Conservation (phyloP, 108 stramenopile genomes). For the Nitzschia sp. region DNA sequence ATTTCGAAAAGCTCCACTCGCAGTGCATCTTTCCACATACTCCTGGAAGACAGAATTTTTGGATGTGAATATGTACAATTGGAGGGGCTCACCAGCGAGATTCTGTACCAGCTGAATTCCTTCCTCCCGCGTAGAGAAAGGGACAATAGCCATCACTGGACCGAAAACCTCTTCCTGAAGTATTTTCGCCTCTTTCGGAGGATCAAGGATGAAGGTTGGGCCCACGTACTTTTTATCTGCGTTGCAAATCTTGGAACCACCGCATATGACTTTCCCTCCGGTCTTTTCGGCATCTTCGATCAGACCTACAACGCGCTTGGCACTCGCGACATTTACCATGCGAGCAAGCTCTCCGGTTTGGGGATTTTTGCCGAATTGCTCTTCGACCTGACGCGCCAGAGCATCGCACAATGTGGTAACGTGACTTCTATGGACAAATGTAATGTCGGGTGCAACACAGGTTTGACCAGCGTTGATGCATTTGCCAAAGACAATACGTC, state of each 20-base stretch:
- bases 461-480: slow-evolving; percentile 85
- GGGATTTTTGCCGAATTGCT: slow-evolving; percentile 35
- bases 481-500: slow-evolving; percentile 72
- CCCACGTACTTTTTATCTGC: slow-evolving; percentile 43
- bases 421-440: slow-evolving; percentile 29
- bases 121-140: slow-evolving; percentile 50
- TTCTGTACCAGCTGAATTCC: slow-evolving; percentile 52
- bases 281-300: slow-evolving; percentile 43
- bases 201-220: slow-evolving; percentile 67
- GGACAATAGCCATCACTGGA: slow-evolving; percentile 78
- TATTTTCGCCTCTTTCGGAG: slow-evolving; percentile 41
- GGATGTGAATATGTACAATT: slow-evolving; percentile 75
- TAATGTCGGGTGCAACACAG: slow-evolving; percentile 72
- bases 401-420: background rate
- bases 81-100: slow-evolving; percentile 57
- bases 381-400: slow-evolving; percentile 7
- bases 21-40: slow-evolving; percentile 40
- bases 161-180: slow-evolving; percentile 92
- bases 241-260: slow-evolving; percentile 46
- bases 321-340: slow-evolving; percentile 44
- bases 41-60: slow-evolving; percentile 36
- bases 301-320: slow-evolving; percentile 34
- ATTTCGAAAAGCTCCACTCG: slow-evolving; percentile 64
- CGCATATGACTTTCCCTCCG: slow-evolving; percentile 30
- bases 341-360: slow-evolving; percentile 42